phyloP scores from a whole-genome alignment of 805 yeast genomes.

The Candida sithepensis region DNA sequence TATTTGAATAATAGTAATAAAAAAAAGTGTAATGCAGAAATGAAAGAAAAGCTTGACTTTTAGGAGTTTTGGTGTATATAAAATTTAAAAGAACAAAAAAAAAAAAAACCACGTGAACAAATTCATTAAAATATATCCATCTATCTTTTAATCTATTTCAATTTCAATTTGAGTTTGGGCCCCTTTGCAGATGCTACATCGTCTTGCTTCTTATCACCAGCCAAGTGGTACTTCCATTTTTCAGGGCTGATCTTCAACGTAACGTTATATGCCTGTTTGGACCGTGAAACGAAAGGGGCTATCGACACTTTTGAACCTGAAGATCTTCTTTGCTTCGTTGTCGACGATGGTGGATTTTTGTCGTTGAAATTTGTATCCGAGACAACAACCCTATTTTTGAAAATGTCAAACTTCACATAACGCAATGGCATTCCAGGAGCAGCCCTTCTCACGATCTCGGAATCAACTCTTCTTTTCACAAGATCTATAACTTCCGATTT shows the following conservation, averaged over 20 bases:
- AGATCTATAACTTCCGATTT: background rate
- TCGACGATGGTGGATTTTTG: conserved; percentile 13
- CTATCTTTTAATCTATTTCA: background rate
- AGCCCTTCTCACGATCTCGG: conserved; percentile 18
- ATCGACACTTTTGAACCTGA: background rate
- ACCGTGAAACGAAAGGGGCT: background rate
- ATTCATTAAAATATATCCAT: background rate
- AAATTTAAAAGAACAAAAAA: too few species aligned
- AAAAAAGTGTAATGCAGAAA: background rate
- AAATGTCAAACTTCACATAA: conserved; percentile 33
- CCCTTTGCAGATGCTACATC: background rate
- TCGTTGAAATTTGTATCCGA: conserved; percentile 27
- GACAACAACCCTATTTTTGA: conserved; percentile 20
- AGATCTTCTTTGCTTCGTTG: background rate
- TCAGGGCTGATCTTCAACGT: background rate
- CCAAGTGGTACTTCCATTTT: background rate
- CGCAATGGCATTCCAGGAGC: conserved; percentile 26
- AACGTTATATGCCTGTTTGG: background rate
- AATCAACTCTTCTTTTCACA: conserved; percentile 17
- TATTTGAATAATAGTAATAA: background rate
- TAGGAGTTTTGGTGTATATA: too few species aligned
- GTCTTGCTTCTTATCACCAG: background rate
- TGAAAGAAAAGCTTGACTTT: too few species aligned
- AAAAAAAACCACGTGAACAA: too few species aligned
- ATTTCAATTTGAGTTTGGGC: background rate